Evolutionary conservation across 1,284 basidiomycete species (phyloP), one percentile per base, ranked within the genome.

Genomic region (Rhodotorula sp.): DNA sequence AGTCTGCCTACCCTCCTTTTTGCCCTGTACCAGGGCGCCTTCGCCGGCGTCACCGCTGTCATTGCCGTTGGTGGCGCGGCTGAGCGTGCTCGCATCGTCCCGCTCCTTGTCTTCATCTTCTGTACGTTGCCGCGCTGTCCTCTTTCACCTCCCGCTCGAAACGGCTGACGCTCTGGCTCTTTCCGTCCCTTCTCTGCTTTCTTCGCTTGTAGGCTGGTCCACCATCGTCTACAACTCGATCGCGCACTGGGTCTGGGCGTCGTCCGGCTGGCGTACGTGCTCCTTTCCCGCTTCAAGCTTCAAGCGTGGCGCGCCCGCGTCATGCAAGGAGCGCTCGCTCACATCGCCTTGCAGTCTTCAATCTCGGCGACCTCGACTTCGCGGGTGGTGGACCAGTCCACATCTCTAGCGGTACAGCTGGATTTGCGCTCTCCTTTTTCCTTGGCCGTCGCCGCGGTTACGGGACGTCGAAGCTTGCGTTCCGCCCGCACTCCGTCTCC

Each of bases 401-500:
- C 64, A 72, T 72, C 37, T 54, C 12, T 0, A 27, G 29, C n/a
- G 94, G 94, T 59, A 88, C 92, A 56, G 89, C 88, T 41, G 93
- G 92, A 53, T 85, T 96, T 58, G 92, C 92, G 1, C 93, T 90
- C 82, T 90, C 93, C 25, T 84, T 96, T 79, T 98, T 92, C 83
- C 89, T 99, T 63, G 95, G 94, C 68, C 92, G 85, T 69, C 83
- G 95, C 70, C 86, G 91, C 46, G 95, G 95, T 6, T 98, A 95
- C 80, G 90, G 94, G 71, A 89, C 89, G 54, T 90, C 95, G 79
- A 84, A 92, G 36, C 84, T 92, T 76, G 90, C 94, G 78, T 97
- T 94, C 85, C 88, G 93, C 73, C 94, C 94, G 17, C 92, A 95
- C 82, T 97, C 96, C 80, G 92, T 97, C 29, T 90, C 90, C 44